Percentiles rank a stretch among this genome's conserved stretches.
phyloP scores from a whole-genome alignment of 768 basidiomycete species.

The Leccinellum luteum region DNA sequence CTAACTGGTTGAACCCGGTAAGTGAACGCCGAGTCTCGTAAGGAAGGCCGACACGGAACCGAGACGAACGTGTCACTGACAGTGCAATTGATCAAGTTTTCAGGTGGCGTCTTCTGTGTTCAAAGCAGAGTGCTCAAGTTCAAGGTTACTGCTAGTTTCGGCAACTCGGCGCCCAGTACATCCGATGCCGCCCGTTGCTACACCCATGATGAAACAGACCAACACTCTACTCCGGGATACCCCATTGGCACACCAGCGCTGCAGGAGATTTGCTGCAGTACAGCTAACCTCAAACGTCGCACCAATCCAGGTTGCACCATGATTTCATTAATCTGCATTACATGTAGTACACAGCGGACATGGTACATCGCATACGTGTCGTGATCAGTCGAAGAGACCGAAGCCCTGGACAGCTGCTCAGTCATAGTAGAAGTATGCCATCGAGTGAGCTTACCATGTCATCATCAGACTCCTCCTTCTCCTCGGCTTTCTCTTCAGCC shows the following conservation, averaged over 20 bases:
- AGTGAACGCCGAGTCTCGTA: neutral
- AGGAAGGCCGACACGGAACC: neutral
- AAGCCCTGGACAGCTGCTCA: slow-evolving; percentile 61
- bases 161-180: slow-evolving; percentile 5
- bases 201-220: too few species aligned
- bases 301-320: slow-evolving; percentile 9
- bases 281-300: neutral
- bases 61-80: neutral
- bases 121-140: too few species aligned
- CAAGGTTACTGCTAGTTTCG: too few species aligned
- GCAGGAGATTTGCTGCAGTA: neutral
- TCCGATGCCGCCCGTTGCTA: neutral
- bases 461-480: slow-evolving; percentile 84
- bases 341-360: slow-evolving; percentile 12
- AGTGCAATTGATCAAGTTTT: neutral
- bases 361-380: slow-evolving; percentile 15
- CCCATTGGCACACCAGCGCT: slow-evolving; percentile 4
- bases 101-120: neutral
- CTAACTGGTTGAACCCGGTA: slow-evolving; percentile 4
- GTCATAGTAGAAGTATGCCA: neutral
- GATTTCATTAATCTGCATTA: slow-evolving; percentile 22
- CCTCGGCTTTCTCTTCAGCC: slow-evolving; percentile 74
- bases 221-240: slow-evolving; percentile 8
- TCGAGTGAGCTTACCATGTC: slow-evolving; percentile 65
- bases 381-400: slow-evolving; percentile 80